Percentiles rank a stretch among this genome's conserved stretches.
These are phyloP conservation scores for Linnemannia zychae DNA, from an alignment of 192 early-diverging fungal genomes.

Conservation along the genomic window DNA sequence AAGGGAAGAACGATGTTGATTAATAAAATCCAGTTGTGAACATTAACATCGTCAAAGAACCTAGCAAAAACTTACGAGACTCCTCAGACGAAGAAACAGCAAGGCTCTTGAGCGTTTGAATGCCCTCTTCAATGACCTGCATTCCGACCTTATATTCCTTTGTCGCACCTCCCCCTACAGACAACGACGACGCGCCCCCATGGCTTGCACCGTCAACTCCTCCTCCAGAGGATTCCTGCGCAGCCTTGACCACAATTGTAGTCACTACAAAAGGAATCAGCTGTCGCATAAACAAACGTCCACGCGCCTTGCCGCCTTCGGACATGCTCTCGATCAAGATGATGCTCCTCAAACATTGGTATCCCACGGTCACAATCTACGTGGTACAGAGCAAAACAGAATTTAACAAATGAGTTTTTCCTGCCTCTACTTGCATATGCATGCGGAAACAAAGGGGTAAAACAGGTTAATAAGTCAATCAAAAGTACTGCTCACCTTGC, in stretches of 20 bases:
- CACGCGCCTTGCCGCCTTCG: conserved; percentile 15
- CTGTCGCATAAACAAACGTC: conserved; percentile 39
- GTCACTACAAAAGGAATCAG: conserved; percentile 53
- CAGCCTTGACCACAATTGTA: conserved; percentile 43
- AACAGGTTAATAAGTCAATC: too few relatives aligned
- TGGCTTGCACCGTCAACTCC: not conserved
- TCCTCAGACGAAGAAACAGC: conserved; percentile 47
- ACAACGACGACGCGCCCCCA: not conserved
- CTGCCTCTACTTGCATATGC: not conserved
- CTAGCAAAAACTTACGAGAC: conserved; percentile 54
- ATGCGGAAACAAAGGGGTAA: not conserved
- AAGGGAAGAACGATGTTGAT: not conserved
- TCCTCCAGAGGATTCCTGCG: conserved; percentile 17
- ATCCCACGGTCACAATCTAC: conserved; percentile 52
- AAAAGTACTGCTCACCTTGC: conserved; percentile 32
- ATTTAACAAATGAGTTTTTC: not conserved
- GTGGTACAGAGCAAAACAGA: not conserved
- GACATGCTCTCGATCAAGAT: conserved; percentile 30
- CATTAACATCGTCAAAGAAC: too few relatives aligned
- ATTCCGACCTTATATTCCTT: conserved; percentile 44
- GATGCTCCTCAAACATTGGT: conserved; percentile 42
- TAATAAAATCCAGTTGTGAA: not conserved
- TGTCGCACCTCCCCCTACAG: not conserved
- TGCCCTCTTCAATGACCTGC: conserved; percentile 60
- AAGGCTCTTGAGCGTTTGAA: conserved; percentile 63